Evolutionary conservation across 2,329 filamentous ascomycete species (phyloP).

Genomic region (Sclerotinia glacialis): DNA sequence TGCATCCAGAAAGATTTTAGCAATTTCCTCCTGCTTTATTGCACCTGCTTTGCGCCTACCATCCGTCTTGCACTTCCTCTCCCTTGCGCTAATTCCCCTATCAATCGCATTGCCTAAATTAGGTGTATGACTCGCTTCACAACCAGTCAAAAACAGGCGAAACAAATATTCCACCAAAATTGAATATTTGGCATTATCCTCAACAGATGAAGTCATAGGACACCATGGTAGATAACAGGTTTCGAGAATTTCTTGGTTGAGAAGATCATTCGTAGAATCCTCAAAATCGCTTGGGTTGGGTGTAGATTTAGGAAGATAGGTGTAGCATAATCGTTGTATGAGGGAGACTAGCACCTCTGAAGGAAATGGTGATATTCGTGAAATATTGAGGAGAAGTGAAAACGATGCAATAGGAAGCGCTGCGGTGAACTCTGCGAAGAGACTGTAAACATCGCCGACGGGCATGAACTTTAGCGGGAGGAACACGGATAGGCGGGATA

Average conservation of each 20-base stretch:
- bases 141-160: conserved; percentile 44
- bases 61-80: conserved; percentile 43
- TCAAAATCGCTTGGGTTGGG: conserved; percentile 37
- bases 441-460: conserved; percentile 48
- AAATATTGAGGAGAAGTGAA: conserved; percentile 45
- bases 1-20: conserved; percentile 30
- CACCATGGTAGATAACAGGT: conserved; percentile 52
- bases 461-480: conserved; percentile 48
- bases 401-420: conserved; percentile 38
- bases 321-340: conserved; percentile 50
- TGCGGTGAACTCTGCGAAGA: conserved; percentile 47
- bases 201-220: conserved; percentile 46
- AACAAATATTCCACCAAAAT: conserved; percentile 54
- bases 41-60: conserved; percentile 45
- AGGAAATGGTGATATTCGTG: conserved; percentile 40
- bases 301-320: conserved; percentile 45
- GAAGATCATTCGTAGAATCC: conserved; percentile 40
- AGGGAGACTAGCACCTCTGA: conserved; percentile 47
- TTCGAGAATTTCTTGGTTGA: conserved; percentile 51
- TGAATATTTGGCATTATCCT: conserved; percentile 57
- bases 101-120: conserved; percentile 48
- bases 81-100: conserved; percentile 51
- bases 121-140: conserved; percentile 31
- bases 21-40: conserved; percentile 35
- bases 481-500: conserved; percentile 39